A percentile compares a stretch with the other conserved stretches of the same genome.
These are phyloP conservation scores for Zygotorulaspora danielsina DNA, from an alignment of 805 yeast genomes.

Conservation along the genomic window DNA sequence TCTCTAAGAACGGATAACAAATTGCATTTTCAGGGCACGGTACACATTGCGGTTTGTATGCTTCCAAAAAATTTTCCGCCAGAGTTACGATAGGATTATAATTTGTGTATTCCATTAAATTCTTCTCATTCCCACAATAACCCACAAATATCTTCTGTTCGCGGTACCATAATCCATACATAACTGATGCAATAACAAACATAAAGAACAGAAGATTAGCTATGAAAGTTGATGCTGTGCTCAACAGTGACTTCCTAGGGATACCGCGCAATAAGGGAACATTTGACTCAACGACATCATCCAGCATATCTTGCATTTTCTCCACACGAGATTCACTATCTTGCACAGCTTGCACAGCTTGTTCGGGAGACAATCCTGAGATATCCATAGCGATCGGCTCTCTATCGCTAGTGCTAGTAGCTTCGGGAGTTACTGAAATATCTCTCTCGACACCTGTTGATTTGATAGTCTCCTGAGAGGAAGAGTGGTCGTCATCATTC, in stretches of 20 bases:
- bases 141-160: constrained; percentile 62
- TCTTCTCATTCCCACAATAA: constrained; percentile 61
- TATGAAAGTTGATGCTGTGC: constrained; percentile 11
- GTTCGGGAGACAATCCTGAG: constrained; percentile 20
- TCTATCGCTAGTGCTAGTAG: neutral
- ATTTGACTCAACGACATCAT: constrained; percentile 1
- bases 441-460: constrained; percentile 1
- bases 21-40: constrained; percentile 79
- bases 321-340: constrained; percentile 16
- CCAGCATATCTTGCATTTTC: constrained; percentile 2
- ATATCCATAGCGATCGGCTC: constrained; percentile 6
- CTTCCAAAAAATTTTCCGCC: constrained; percentile 45
- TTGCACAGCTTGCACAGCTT: constrained; percentile 18
- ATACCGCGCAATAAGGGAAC: neutral
- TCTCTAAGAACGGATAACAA: constrained; percentile 56
- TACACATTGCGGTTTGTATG: constrained; percentile 57
- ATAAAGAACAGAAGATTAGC: constrained; percentile 35
- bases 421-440: constrained; percentile 1
- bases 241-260: neutral
- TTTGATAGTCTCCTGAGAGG: constrained; percentile 5
- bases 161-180: constrained; percentile 56
- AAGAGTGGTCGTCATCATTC: neutral
- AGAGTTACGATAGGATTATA: constrained; percentile 5
- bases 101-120: neutral
- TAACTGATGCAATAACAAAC: constrained; percentile 36